Evolutionary conservation across 257 asterid genomes (phyloP).

Genomic region (Euphrasia confusa): DNA sequence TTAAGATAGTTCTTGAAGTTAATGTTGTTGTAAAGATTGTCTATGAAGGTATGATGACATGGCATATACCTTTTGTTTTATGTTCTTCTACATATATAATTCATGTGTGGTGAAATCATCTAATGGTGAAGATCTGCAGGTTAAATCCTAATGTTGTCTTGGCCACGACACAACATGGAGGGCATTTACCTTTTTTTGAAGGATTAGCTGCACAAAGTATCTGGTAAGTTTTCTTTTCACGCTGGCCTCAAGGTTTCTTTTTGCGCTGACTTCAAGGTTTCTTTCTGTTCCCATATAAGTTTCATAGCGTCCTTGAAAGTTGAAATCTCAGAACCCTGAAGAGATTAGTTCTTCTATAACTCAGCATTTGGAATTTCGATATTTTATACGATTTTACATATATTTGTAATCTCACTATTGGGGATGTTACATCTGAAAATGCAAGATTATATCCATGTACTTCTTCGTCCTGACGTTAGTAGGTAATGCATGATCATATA

Average conservation of each 20-base stretch:
- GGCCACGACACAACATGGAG: constrained; percentile 82
- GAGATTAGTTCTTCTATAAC: background rate
- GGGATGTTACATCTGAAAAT: background rate
- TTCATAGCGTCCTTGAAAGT: background rate
- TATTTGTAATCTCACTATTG: background rate
- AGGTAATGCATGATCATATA: background rate
- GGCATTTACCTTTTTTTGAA: constrained; percentile 79
- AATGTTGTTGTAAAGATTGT: background rate
- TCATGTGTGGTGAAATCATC: constrained; percentile 8
- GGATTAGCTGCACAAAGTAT: constrained; percentile 59
- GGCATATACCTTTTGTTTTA: constrained; percentile 8
- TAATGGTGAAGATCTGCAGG: constrained; percentile 35
- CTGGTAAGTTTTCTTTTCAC: constrained; percentile 38
- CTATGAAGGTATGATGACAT: constrained; percentile 5
- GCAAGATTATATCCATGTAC: background rate
- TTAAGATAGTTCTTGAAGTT: background rate
- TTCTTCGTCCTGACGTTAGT: background rate
- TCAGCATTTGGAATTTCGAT: background rate
- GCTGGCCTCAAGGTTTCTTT: background rate
- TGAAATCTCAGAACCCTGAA: background rate
- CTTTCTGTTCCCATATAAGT: background rate
- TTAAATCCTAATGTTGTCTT: constrained; percentile 58
- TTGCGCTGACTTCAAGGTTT: background rate
- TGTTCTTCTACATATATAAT: background rate
- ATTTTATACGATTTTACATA: background rate